Base-by-base conservation (phyloP, 129 eudicot species). In the Heracleum sosnowskyi region DNA sequence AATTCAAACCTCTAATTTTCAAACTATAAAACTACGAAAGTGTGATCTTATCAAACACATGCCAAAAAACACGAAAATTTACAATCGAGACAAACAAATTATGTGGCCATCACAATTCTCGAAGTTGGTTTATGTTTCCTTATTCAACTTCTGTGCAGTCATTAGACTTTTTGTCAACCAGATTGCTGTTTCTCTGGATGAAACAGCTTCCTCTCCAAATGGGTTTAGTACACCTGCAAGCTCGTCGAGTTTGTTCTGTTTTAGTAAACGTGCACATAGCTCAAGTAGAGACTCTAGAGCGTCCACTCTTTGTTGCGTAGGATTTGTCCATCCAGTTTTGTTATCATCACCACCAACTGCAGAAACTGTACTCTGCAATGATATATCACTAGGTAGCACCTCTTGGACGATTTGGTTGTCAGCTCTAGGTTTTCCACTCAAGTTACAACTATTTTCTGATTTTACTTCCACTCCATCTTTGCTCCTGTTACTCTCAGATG, bases 151-250 rank as follows among this genome's bases (percentile, higher is more conserved):
- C 53, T 87, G 89, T 37, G 87, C 89, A 82, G 80, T 92, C 84
- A 96, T 89, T 69, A 96, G 87, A 75, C 95, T 91, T 81, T 96
- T 92, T 44, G 99, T 92, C 74, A 96, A 82, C 99, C 99, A 96
- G 34, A 96, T 96, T 76, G 99, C 97, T 10, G 97, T 96, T 85
- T 96, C 99, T 83, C 99, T 83, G 0, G 99, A 96, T n/a, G 99
- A 96, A 26, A 92, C 97, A 7, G 85, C 71, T 26, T 96, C 97
- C 78, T 96, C 97, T 13, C 99, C 97, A 82, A 96, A 96, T 29
- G 97, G 97, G 83, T 86, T 90, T 60, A 96, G 81, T 82, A 96
- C 91, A 36, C 97, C 99, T 1, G 91, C 93, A 36, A 96, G 96
- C 81, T 96, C 97, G 46, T 92, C 99, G 2, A 90, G 85, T 73